Evolutionary conservation across 1,284 basidiomycete species (phyloP), one percentile per base, ranked within the genome.

Genomic region (Earliella scabrosa): DNA sequence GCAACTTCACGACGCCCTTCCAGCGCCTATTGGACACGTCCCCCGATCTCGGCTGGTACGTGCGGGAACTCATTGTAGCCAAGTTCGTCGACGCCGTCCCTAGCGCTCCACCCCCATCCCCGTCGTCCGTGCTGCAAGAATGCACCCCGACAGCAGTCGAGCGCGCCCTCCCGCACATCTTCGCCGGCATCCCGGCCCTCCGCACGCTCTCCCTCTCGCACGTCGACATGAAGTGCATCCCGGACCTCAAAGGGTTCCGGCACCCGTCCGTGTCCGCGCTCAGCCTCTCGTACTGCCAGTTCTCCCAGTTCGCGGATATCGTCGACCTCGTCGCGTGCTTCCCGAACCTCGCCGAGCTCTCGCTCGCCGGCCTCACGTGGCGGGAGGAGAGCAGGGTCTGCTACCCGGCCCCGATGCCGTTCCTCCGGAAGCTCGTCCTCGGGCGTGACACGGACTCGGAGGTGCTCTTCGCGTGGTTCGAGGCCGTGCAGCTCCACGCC

Each of bases 311-410:
- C 54, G 61, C 59, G 20, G 63, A 65, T 46, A 60, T 71, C 58
- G 61, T 63, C 50, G 58, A 64, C 36, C 61, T 72, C 53, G 52
- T 67, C 34, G 54, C 53, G 50, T 58, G 65, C n/a, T 70, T 68
- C 54, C 69, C 68, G 5, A 21, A 39, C 20, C 63, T 71, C 48
- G 35, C 58, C 24, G 40, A 24, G 24, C 66, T 69, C 43, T 46
- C 61, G 18, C 31, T 71, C 32, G 56, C 63, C 44, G 65, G 65
- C 11, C 60, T 70, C 18, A 66, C 63, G n/a, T 72, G 68, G 66
- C 50, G 45, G 39, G 48, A 60, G 3, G 53, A 61, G 31, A 23
- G 23, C 11, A 59, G 54, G 20, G n/a, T 27, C 3, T 55, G 39
- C 26, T 10, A 27, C 16, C 43, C 23, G 26, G 34, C 46, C 13